Evolutionary conservation across 345 rosid species (phyloP).

Genomic region (Heritiera fomes): DNA sequence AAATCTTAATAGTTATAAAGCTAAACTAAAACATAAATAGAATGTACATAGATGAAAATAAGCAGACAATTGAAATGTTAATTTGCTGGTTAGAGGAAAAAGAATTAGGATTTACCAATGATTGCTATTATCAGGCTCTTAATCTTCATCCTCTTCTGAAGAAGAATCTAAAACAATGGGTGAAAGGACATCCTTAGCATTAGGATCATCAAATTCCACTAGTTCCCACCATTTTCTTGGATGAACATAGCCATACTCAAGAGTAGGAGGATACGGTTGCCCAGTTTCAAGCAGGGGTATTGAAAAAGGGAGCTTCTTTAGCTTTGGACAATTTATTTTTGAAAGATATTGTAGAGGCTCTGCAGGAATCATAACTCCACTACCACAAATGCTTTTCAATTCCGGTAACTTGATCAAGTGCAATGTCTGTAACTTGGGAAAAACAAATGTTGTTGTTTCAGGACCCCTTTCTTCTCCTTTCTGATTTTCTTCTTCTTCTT

Average conservation of each 20-base stretch:
- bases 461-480: neutral
- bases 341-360: neutral
- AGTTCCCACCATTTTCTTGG: neutral
- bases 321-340: neutral
- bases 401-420: neutral
- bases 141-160: neutral
- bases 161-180: neutral
- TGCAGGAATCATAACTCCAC: neutral
- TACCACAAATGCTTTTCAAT: neutral
- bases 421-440: conserved; percentile 6
- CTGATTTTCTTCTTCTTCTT: conserved; percentile 10
- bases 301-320: conserved; percentile 2
- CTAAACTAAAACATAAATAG: neutral
- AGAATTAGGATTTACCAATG: neutral
- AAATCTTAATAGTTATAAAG: neutral
- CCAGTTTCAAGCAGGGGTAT: neutral
- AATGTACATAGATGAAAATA: neutral
- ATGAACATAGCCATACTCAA: conserved; percentile 1
- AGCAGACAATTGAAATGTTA: neutral
- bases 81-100: neutral
- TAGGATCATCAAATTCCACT: conserved; percentile 6
- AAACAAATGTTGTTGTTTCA: neutral
- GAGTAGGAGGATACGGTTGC: conserved; percentile 1
- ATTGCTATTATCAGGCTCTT: neutral
- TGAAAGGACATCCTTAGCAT: neutral